Percentiles rank a stretch among this genome's conserved stretches.
Evolutionary conservation across 257 asterid species (phyloP).

Genomic region (Capsicum pubescens): DNA sequence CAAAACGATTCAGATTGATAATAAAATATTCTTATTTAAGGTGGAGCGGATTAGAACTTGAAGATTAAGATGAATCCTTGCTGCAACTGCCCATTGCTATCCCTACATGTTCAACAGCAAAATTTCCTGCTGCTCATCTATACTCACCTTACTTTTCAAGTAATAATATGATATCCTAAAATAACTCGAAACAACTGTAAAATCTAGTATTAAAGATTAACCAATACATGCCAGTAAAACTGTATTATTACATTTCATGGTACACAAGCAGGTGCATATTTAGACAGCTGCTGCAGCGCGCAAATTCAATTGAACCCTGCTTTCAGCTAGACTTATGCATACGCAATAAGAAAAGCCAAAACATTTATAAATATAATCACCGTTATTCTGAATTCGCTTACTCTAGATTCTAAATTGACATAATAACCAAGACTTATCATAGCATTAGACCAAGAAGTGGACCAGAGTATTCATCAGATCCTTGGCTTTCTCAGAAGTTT

Average conservation of each 20-base stretch:
- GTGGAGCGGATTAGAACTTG: too few species aligned
- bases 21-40: too few species aligned
- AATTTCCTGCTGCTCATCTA: too few species aligned
- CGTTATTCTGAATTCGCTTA: not conserved
- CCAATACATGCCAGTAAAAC: not conserved
- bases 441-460: conserved; percentile 30
- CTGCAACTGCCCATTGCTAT: too few species aligned
- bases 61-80: too few species aligned
- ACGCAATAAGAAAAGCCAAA: too few species aligned
- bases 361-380: not conserved
- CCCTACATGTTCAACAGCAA: too few species aligned
- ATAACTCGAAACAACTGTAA: not conserved
- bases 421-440: too few species aligned
- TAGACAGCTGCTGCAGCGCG: not conserved
- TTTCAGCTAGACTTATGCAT: too few species aligned
- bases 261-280: not conserved
- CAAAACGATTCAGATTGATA: too few species aligned
- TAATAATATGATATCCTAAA: not conserved
- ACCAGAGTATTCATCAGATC: conserved; percentile 46
- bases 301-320: too few species aligned
- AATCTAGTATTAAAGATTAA: too few species aligned
- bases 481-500: conserved; percentile 48
- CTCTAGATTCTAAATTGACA: not conserved
- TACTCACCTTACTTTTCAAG: not conserved
- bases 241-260: not conserved